phyloP scores from a whole-genome alignment of 495 filamentous ascomycete species.

The Penicillium antarcticum region DNA sequence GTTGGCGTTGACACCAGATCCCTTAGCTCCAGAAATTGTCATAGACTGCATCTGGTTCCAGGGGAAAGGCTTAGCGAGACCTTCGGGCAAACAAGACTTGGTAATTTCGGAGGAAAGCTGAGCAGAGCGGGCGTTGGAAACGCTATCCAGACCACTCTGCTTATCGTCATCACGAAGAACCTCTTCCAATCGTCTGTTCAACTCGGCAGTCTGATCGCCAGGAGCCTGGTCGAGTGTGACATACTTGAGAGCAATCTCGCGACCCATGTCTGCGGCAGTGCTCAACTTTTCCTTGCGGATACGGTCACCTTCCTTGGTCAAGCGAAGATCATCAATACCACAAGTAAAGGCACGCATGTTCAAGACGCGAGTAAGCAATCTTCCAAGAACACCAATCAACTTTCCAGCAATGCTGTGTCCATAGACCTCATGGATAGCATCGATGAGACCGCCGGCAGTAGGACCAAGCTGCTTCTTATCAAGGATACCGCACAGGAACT shows the following conservation, averaged over 20 bases:
- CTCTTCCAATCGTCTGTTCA: conserved; percentile 77
- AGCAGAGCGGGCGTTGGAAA: conserved; percentile 70
- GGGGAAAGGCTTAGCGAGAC: conserved; percentile 88
- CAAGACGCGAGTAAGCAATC: conserved; percentile 83
- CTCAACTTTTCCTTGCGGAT: conserved; percentile 66
- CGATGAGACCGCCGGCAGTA: conserved; percentile 79
- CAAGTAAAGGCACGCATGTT: conserved; percentile 95
- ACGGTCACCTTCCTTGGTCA: conserved; percentile 78
- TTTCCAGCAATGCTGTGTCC: conserved; percentile 82
- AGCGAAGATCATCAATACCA: conserved; percentile 91
- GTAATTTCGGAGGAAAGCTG: conserved; percentile 79
- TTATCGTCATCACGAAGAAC: conserved; percentile 89
- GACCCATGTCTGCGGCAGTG: conserved; percentile 68
- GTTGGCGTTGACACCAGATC: conserved; percentile 87
- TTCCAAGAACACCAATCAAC: conserved; percentile 81
- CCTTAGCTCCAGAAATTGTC: conserved; percentile 97
- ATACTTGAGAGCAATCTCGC: conserved; percentile 82
- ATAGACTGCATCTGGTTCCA: conserved; percentile 99
- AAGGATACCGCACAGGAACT: conserved; percentile 84
- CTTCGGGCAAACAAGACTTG: conserved; percentile 69
- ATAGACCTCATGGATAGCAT: conserved; percentile 90
- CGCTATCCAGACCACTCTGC: conserved; percentile 78
- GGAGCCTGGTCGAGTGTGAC: conserved; percentile 74
- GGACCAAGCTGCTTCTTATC: conserved; percentile 96
- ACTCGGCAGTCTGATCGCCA: conserved; percentile 60